Evolutionary conservation across 2,329 filamentous ascomycete species (phyloP).

Genomic region (Talaromyces albobiverticillius): DNA sequence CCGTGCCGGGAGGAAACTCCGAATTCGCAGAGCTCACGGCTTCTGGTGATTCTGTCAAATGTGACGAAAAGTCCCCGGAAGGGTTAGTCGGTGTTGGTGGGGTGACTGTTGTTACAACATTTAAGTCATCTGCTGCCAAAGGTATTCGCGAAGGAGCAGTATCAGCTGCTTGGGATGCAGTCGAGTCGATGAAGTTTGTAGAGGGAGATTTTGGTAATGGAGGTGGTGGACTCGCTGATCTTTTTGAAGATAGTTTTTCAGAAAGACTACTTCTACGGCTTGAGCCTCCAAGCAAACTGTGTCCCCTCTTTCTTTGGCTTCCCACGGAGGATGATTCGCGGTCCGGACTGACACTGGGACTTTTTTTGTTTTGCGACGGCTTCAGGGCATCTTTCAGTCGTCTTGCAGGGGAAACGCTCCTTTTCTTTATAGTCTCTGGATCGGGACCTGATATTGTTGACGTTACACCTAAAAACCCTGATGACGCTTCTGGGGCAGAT

Average conservation of each 20-base stretch:
- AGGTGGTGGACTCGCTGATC: slow-evolving; percentile 27
- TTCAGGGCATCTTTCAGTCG: slow-evolving; percentile 71
- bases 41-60: slow-evolving; percentile 39
- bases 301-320: slow-evolving; percentile 31
- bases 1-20: slow-evolving; percentile 44
- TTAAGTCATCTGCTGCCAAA: slow-evolving; percentile 28
- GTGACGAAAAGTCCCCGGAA: slow-evolving; percentile 27
- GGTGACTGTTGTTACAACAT: slow-evolving; percentile 59
- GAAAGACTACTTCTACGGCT: slow-evolving; percentile 36
- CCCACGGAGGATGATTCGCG: slow-evolving; percentile 39
- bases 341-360: slow-evolving; percentile 48
- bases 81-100: slow-evolving; percentile 61
- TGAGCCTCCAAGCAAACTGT: slow-evolving; percentile 37
- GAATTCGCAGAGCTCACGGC: slow-evolving; percentile 23
- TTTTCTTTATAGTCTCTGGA: slow-evolving; percentile 44
- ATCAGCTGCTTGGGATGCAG: neutral
- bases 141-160: slow-evolving; percentile 27
- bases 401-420: slow-evolving; percentile 67
- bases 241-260: slow-evolving; percentile 27
- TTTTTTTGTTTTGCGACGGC: slow-evolving; percentile 50
- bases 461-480: slow-evolving; percentile 28
- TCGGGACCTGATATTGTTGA: slow-evolving; percentile 30
- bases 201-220: slow-evolving; percentile 32
- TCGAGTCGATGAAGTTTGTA: slow-evolving; percentile 26
- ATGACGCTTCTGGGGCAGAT: slow-evolving; percentile 41